Percentiles rank a stretch among this genome's conserved stretches.
These are phyloP conservation scores for Heliamphora pulchella DNA, from an alignment of 179 eudicot genomes.

Conservation along the genomic window DNA sequence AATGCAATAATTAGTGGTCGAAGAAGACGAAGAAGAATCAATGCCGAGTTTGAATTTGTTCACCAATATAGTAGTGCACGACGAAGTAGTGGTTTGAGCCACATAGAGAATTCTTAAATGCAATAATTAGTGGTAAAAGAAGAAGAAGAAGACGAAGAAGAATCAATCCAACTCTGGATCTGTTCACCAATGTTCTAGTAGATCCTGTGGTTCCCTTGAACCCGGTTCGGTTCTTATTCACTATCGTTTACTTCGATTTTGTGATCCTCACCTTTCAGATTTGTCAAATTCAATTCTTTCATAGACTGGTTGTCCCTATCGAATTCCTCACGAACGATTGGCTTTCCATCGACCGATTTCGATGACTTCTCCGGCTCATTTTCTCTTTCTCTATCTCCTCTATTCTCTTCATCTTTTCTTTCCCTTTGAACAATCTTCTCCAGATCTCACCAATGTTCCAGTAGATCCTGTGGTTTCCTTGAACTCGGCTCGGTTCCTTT, in stretches of 20 bases:
- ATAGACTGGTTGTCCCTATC: constrained; percentile 30
- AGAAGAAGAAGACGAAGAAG: too few species aligned
- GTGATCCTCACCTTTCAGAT: constrained; percentile 17
- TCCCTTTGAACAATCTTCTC: constrained; percentile 16
- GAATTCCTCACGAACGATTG: constrained; percentile 7
- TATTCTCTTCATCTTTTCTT: constrained; percentile 18
- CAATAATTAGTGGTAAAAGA: too few species aligned
- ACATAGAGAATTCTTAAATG: too few species aligned
- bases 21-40: too few species aligned
- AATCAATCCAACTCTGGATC: too few species aligned
- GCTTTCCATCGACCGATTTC: constrained; percentile 9
- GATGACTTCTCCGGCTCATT: constrained; percentile 18
- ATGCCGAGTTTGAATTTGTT: too few species aligned
- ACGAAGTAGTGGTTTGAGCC: too few species aligned
- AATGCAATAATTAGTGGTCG: too few species aligned
- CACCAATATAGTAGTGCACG: too few species aligned
- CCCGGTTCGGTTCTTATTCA: constrained; percentile 23
- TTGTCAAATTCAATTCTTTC: constrained; percentile 41
- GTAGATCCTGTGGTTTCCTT: background rate
- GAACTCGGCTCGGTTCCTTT: constrained; percentile 22
- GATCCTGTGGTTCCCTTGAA: background rate
- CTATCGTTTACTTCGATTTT: constrained; percentile 9
- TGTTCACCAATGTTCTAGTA: too few species aligned
- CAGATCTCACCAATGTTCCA: constrained; percentile 24
- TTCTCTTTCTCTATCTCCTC: background rate